Conservation (phyloP, 139 green algal genomes). For the Chlorella sorokiniana region DNA sequence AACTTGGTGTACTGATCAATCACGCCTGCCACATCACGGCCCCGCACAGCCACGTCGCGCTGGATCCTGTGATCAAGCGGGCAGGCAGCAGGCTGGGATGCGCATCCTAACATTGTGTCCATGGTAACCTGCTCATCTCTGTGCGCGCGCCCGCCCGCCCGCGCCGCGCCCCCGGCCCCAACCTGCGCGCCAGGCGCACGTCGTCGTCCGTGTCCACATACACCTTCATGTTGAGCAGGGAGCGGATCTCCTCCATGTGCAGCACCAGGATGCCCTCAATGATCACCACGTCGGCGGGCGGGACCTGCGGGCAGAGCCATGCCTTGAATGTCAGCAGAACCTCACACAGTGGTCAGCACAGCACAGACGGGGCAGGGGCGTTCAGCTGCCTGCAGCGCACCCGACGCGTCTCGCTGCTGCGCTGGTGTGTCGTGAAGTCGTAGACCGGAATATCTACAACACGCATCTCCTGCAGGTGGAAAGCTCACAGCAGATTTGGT, state of each 20-base stretch:
- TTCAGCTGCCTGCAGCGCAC: conserved; percentile 47
- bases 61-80: conserved; percentile 86
- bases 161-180: too few relatives aligned
- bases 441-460: conserved; percentile 91
- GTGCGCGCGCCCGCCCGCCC: too few relatives aligned
- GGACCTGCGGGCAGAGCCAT: not conserved
- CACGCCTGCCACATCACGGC: conserved; percentile 85
- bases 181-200: conserved; percentile 85
- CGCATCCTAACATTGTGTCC: too few relatives aligned
- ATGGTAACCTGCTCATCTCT: too few relatives aligned
- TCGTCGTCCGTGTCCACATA: conserved; percentile 92
- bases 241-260: conserved; percentile 78
- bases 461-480: conserved; percentile 50
- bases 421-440: conserved; percentile 89
- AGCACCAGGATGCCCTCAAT: conserved; percentile 97
- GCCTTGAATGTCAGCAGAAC: not conserved
- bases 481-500: not conserved
- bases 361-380: not conserved
- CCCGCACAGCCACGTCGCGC: conserved; percentile 85
- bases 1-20: conserved; percentile 95
- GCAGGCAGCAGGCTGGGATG: too few relatives aligned
- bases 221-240: conserved; percentile 89
- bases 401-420: conserved; percentile 54
- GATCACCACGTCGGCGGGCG: conserved; percentile 57
- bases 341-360: not conserved